Base-by-base conservation (phyloP, 306 rosid genomes). In the Pyrus pyrifolia region DNA sequence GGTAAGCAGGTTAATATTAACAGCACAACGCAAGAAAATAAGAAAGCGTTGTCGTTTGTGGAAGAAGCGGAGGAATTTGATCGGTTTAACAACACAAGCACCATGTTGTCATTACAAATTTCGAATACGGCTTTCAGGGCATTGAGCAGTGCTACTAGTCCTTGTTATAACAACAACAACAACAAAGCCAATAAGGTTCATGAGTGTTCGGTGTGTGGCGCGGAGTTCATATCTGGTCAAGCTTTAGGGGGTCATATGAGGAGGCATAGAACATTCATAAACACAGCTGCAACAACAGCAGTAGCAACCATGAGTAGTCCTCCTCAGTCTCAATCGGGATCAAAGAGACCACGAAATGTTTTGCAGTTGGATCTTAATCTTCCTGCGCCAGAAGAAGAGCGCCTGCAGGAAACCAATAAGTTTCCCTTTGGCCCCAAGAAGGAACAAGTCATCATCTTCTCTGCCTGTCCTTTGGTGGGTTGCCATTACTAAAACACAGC, bases 241-340 rank as follows among this genome's bases (percentile, higher is more conserved):
- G 98, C 98, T 17, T 82, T 94, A 23, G 98, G 98, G 22, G 98
- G 98, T 9, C 98, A 94, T 71, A 94, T 94, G 98, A 87, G 98
- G 52, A 66, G 97, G 71, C 98, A 94, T 44, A 85, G 97, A 84
- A 75, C 78, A 22, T 81, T 81, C n/a, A 75, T 80, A 1, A 15
- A 80, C 12, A 4, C 80, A 2, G 13, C 30, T n/a, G 23, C 79
- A 0, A 70, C 87, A n/a, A 13, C 65, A 13, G 35, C 35, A 10
- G 31, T 73, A 38, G 40, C 73, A 30, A 72, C 53, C 23, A 58
- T 35, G 33, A 57, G 45, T 22, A 25, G 22, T 29, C 38, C 68
- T 62, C 72, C 72, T n/a, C 81, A 78, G 40, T 73, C 76, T 0
- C 80, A 40, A 15, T 63, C n/a, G 21, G 85, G 73, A 78, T 59